A percentile compares a stretch with the other conserved stretches of the same genome.
Conservation (phyloP, 1,139 yeast species). For the Debaryomyces nepalensis region DNA sequence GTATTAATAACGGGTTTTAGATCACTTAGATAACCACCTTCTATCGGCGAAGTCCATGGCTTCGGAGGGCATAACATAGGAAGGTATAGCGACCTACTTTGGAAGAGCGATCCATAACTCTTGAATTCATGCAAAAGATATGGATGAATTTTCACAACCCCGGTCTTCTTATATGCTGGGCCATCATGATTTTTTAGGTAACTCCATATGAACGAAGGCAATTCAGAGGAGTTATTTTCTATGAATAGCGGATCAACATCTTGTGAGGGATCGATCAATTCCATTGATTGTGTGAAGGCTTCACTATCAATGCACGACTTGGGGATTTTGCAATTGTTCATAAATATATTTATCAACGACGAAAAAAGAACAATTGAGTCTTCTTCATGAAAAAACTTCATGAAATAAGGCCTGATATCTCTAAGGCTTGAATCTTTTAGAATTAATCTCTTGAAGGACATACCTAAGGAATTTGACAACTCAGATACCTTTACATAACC, state of each 20-base stretch:
- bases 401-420: constrained; percentile 16
- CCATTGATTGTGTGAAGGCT: constrained; percentile 7
- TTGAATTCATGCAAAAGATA: constrained; percentile 25
- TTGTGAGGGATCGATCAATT: constrained; percentile 13
- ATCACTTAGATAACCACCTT: constrained; percentile 42
- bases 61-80: constrained; percentile 49
- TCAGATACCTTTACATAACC: constrained; percentile 24
- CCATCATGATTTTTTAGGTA: constrained; percentile 3
- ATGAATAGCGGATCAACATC: constrained; percentile 16
- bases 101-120: constrained; percentile 19
- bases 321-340: constrained; percentile 28
- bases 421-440: constrained; percentile 17
- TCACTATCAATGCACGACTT: constrained; percentile 6
- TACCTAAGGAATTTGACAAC: constrained; percentile 20
- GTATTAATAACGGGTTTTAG: constrained; percentile 32
- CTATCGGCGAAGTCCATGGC: constrained; percentile 38
- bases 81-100: constrained; percentile 25
- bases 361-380: constrained; percentile 29
- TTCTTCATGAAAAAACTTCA: constrained; percentile 23
- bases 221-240: constrained; percentile 2
- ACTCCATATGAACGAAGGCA: constrained; percentile 18
- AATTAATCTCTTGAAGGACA: constrained; percentile 21
- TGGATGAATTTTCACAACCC: constrained; percentile 34
- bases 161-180: constrained; percentile 16
- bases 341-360: constrained; percentile 25